Percentiles rank a stretch among this genome's conserved stretches.
phyloP scores from a whole-genome alignment of 2,329 filamentous ascomycete species.

The Clonostachys solani region DNA sequence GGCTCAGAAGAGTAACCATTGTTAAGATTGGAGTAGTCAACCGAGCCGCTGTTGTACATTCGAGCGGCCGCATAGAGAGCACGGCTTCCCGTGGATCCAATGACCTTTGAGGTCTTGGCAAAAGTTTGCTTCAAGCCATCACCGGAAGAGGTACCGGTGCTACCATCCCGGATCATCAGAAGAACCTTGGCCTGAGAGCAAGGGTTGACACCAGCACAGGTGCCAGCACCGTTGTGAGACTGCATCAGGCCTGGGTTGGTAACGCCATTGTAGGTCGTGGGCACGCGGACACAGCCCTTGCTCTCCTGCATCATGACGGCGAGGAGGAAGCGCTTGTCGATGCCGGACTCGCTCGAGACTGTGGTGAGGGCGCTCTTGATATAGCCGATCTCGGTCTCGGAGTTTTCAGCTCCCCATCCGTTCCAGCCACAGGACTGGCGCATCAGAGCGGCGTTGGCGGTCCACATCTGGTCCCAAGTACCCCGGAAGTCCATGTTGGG shows the following conservation, averaged over 20 bases:
- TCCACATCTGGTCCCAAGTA: constrained; percentile 8
- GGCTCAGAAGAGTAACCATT: constrained; percentile 8
- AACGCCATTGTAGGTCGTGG: constrained; percentile 10
- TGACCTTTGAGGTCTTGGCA: background rate
- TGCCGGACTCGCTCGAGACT: constrained; percentile 5
- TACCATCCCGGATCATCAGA: constrained; percentile 10
- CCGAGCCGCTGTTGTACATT: constrained; percentile 15
- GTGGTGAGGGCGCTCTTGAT: constrained; percentile 8
- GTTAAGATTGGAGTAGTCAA: constrained; percentile 12
- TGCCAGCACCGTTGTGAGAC: constrained; percentile 9
- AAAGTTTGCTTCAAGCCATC: constrained; percentile 7
- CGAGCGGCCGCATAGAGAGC: constrained; percentile 10
- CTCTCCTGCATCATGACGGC: constrained; percentile 25
- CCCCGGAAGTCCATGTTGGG: constrained; percentile 7
- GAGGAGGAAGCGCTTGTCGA: constrained; percentile 12
- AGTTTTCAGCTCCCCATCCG: constrained; percentile 9
- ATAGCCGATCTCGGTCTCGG: constrained; percentile 5
- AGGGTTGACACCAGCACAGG: constrained; percentile 6
- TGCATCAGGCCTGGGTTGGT: constrained; percentile 11
- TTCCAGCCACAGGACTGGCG: constrained; percentile 8
- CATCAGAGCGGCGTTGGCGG: constrained; percentile 5
- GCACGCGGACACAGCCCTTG: constrained; percentile 9
- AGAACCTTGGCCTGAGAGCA: constrained; percentile 5
- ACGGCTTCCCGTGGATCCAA: constrained; percentile 3
- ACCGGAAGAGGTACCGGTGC: constrained; percentile 6